Percentiles rank a stretch among this genome's conserved stretches.
Conservation (phyloP, 2,329 filamentous ascomycete species). For the Kalmusia sp. region DNA sequence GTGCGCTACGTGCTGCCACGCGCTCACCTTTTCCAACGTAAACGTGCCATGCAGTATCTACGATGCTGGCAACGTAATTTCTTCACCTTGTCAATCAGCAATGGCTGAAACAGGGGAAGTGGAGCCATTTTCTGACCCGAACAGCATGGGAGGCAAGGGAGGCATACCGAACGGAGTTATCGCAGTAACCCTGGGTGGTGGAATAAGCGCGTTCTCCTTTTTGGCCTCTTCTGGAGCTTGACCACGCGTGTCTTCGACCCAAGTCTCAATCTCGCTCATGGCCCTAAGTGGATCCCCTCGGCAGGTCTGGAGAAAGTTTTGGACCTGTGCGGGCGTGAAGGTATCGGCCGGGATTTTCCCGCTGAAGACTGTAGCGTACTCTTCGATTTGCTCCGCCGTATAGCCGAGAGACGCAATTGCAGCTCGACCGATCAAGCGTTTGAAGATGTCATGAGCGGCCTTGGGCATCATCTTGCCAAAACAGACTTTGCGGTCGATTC, state of each 20-base stretch:
- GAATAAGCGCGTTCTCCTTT: not conserved
- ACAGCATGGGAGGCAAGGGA: too few species aligned
- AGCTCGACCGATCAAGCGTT: conserved; percentile 37
- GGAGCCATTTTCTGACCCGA: too few species aligned
- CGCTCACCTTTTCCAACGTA: too few species aligned
- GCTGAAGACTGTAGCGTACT: conserved; percentile 32
- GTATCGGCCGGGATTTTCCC: conserved; percentile 32
- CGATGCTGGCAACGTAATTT: too few species aligned
- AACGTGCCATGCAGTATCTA: too few species aligned
- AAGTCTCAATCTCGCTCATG: conserved; percentile 24
- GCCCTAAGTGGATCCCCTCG: conserved; percentile 33
- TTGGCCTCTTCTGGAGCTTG: conserved; percentile 11
- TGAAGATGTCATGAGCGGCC: conserved; percentile 34
- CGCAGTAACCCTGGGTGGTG: too few species aligned
- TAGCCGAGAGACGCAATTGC: conserved; percentile 24
- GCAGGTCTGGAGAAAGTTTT: conserved; percentile 37
- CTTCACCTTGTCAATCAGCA: too few species aligned
- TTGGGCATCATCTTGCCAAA: conserved; percentile 27
- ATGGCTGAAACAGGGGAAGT: too few species aligned
- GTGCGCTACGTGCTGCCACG: too few species aligned
- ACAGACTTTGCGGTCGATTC: conserved; percentile 23
- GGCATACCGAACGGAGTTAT: too few species aligned
- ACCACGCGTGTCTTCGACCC: conserved; percentile 23
- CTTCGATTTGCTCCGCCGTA: conserved; percentile 27
- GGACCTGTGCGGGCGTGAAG: conserved; percentile 42